Conservation (phyloP, 495 filamentous ascomycete genomes). For the Apiosordaria backusii region DNA sequence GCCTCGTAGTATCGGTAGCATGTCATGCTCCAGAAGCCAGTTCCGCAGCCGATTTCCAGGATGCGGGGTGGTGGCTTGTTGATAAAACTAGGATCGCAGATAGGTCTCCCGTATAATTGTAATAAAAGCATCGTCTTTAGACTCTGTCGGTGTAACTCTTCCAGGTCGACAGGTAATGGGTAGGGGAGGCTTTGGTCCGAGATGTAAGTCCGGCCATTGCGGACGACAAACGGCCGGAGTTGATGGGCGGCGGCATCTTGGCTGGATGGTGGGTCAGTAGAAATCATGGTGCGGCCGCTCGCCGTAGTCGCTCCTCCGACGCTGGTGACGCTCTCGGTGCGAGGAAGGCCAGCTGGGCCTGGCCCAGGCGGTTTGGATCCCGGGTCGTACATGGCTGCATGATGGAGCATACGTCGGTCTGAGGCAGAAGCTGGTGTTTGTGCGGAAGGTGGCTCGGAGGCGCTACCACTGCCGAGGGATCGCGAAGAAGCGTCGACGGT, state of each 20-base stretch:
- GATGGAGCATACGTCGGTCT: conserved; percentile 31
- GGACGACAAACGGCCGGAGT: conserved; percentile 61
- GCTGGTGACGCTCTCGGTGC: conserved; percentile 42
- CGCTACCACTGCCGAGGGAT: conserved; percentile 28
- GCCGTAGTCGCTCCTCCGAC: conserved; percentile 32
- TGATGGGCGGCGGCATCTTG: conserved; percentile 32
- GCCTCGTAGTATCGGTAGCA: conserved; percentile 72
- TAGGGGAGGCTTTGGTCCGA: conserved; percentile 72
- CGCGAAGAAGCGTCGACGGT: conserved; percentile 29
- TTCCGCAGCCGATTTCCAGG: conserved; percentile 84
- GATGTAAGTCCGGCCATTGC: conserved; percentile 76
- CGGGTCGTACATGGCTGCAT: conserved; percentile 39
- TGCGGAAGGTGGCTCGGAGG: conserved; percentile 29
- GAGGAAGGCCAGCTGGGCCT: conserved; percentile 23
- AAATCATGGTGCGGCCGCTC: conserved; percentile 36
- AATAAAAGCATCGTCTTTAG: conserved; percentile 77
- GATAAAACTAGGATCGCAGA: conserved; percentile 65
- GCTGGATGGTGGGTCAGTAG: conserved; percentile 32
- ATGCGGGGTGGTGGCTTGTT: conserved; percentile 69
- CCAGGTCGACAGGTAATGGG: conserved; percentile 81
- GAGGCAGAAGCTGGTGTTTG: conserved; percentile 27
- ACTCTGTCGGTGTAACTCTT: conserved; percentile 83
- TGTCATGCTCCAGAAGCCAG: conserved; percentile 82
- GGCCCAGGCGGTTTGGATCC: conserved; percentile 24
- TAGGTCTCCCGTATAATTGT: conserved; percentile 73